Evolutionary conservation across 495 filamentous ascomycete genomes (phyloP), one percentile per base, ranked within the genome.

Genomic region (Xylaria palmicola): DNA sequence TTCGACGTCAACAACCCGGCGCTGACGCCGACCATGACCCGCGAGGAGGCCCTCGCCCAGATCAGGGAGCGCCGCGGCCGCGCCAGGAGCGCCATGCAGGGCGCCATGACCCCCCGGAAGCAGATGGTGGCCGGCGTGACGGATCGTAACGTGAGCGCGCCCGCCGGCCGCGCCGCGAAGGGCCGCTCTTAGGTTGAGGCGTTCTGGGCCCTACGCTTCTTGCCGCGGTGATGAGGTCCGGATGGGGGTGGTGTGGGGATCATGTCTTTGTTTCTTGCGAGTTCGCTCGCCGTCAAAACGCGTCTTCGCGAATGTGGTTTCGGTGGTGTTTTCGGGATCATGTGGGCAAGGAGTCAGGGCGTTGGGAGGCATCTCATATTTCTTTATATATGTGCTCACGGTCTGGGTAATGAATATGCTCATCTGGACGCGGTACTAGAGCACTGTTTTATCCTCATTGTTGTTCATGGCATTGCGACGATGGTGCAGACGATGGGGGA

Each of bases 31-130:
- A 84, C 81, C 37, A 82, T 85, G 80, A 79, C 80, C 30, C 73
- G 83, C 51, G 83, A 86, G 69, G 71, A 86, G 68, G 81, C 81
- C n/a, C 72, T 86, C 4, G 81, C 77, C 19, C 75, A 80, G 74
- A 85, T 86, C 51, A 69, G 77, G 41, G 79, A 82, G 62, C 74
- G 83, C 0, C 68, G 83, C 30, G 83, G 77, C 3, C 70, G 83
- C 17, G 81, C 79, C 30, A 63, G 75, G 30, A 79, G 78, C 64
- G 62, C 75, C 12, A 72, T 72, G 9, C 70, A 79, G 56, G 72
- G 72, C 37, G 63, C 72, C 13, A 67, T 75, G 40, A 81, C 80
- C n/a, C 77, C 80, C 0, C 61, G 67, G 15, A 73, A 70, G 56
- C 78, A 76, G 64, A 75, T 75, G 66, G 57, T 72, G 12, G 51